Percentiles rank a stretch among this genome's conserved stretches.
Evolutionary conservation across 1,284 basidiomycete species (phyloP).

Genomic region (Xerocomus amazonicus): DNA sequence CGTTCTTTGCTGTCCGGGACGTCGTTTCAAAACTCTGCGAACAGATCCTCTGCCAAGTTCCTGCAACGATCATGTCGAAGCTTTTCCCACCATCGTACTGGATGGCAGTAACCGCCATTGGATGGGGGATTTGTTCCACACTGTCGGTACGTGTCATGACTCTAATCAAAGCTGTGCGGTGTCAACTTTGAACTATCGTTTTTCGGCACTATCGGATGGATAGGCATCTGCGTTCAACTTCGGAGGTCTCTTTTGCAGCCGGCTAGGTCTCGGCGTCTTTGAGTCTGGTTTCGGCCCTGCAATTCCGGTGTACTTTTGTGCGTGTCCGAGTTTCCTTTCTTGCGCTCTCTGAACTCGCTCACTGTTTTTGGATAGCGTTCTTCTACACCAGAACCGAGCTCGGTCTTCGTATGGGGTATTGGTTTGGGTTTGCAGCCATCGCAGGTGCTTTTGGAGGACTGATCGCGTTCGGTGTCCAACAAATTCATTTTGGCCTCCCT

Average conservation of each 20-base stretch:
- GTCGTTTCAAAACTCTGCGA: neutral
- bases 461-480: slow-evolving; percentile 69
- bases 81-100: slow-evolving; percentile 63
- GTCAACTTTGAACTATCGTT: neutral
- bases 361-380: slow-evolving; percentile 43
- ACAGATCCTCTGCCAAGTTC: slow-evolving; percentile 65
- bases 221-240: slow-evolving; percentile 63
- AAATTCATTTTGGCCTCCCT: slow-evolving; percentile 39
- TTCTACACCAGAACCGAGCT: slow-evolving; percentile 73
- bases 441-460: slow-evolving; percentile 79
- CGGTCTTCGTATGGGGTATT: slow-evolving; percentile 71
- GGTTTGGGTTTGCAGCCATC: slow-evolving; percentile 77
- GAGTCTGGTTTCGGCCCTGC: slow-evolving; percentile 73
- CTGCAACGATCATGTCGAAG: slow-evolving; percentile 62
- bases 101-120: slow-evolving; percentile 60
- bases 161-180: neutral
- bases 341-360: neutral
- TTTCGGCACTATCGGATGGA: neutral
- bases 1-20: neutral
- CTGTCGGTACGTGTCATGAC: slow-evolving; percentile 48
- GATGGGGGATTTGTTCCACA: slow-evolving; percentile 70
- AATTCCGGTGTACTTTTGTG: slow-evolving; percentile 73
- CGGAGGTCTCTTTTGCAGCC: slow-evolving; percentile 50
- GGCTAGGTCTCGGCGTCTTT: slow-evolving; percentile 65
- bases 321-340: slow-evolving; percentile 21